These are phyloP conservation scores for Alternaria brassicae DNA, from an alignment of 2,329 filamentous ascomycete species.

Conservation along the genomic window DNA sequence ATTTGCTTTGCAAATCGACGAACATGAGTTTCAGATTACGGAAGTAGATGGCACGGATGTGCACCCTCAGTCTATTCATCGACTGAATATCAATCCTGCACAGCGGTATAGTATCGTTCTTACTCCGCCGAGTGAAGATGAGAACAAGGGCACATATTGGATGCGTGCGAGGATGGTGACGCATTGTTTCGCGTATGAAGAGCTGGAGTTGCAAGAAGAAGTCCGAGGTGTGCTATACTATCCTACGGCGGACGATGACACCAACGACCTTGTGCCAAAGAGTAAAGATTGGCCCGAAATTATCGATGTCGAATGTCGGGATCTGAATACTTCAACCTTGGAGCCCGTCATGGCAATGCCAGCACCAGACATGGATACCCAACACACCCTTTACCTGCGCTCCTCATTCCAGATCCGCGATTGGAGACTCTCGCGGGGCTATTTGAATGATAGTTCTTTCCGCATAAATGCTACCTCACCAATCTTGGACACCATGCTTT, in stretches of 20 bases:
- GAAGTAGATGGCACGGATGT: conserved; percentile 56
- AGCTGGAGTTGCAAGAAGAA: conserved; percentile 56
- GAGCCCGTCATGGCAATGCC: conserved; percentile 53
- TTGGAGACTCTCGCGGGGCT: conserved; percentile 65
- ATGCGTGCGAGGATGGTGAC: conserved; percentile 66
- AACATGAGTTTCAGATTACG: conserved; percentile 51
- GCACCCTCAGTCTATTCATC: conserved; percentile 55
- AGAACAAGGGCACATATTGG: conserved; percentile 47
- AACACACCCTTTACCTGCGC: conserved; percentile 59
- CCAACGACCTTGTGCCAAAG: conserved; percentile 30
- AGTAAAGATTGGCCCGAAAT: conserved; percentile 61
- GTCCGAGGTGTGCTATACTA: conserved; percentile 61
- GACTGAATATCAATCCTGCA: conserved; percentile 69
- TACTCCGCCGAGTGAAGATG: conserved; percentile 54
- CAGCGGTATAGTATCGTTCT: conserved; percentile 74
- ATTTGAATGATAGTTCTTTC: conserved; percentile 65
- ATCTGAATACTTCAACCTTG: conserved; percentile 59
- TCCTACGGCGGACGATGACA: not conserved
- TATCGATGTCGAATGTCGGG: conserved; percentile 59
- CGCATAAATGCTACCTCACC: conserved; percentile 58
- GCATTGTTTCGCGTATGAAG: conserved; percentile 64
- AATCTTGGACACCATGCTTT: conserved; percentile 61
- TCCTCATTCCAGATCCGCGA: conserved; percentile 67
- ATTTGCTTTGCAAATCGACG: conserved; percentile 55
- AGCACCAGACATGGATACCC: conserved; percentile 58